Base-by-base conservation (phyloP, 176 grass and related monocot genomes). In the Melocanna baccifera region DNA sequence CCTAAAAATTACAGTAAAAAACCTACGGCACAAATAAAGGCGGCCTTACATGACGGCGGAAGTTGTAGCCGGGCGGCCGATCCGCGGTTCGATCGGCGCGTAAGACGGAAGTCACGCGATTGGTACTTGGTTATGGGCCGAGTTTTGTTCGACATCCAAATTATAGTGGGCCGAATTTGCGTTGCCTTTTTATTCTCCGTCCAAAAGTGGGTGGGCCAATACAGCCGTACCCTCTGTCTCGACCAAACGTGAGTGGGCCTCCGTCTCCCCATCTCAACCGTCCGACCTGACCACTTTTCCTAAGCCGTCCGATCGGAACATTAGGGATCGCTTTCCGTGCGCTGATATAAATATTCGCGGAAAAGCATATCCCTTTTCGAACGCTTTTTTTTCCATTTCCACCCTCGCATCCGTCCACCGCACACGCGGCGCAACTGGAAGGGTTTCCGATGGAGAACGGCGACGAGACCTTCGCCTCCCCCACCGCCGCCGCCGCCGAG, bases 401-500 rank as follows among this genome's bases (percentile, higher is more conserved):
- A 67, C 59, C 57, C 23, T 70, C 79, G 73, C 81, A 79, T 53
- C 74, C 76, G 51, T 51, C 32, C 80, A 82, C 66, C 10, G 39
- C 67, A 72, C 53, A 34, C 67, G 80, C 68, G 67, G 52, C 80
- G 53, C 76, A 62, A 79, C 76, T 57, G 26, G 48, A 62, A 79
- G 87, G 78, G 71, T 83, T 82, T 73, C 47, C 80, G 9, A 90
- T 90, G 89, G 88, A 90, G 23, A 85, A 85, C 72, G 86, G 90
- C 71, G 86, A 91, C 28, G 86, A 88, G 77, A 88, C 90, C 36
- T 84, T 88, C 86, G 81, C 86, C 9, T 85, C 82, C 90, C 77
- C 81, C 6, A 62, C 76, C 16, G 88, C 88, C 28, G 73, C 57
- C 28, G 84, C 20, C 4, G 67, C 68, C 18, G 87, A 85, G 51